Conservation (phyloP, 2,329 filamentous ascomycete genomes). For the Clonostachys rosea region DNA sequence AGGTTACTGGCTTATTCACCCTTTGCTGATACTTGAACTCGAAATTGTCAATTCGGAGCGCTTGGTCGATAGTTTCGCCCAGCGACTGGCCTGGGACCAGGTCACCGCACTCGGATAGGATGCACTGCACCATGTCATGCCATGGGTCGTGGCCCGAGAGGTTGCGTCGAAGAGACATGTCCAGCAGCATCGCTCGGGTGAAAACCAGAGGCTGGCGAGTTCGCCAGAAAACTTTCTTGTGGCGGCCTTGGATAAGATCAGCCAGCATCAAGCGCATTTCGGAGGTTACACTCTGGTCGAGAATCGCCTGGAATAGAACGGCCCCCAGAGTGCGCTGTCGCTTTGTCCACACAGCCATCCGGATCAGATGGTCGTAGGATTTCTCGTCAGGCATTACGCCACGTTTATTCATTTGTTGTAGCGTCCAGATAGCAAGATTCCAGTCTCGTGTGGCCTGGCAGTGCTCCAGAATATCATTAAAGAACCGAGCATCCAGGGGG, state of each 20-base stretch:
- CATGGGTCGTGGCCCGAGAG: too few species aligned
- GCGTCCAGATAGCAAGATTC: slow-evolving; percentile 21
- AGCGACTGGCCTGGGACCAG: background rate
- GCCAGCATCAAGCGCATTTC: slow-evolving; percentile 13
- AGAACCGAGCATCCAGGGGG: slow-evolving; percentile 19
- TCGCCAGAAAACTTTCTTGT: slow-evolving; percentile 17
- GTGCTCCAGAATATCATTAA: slow-evolving; percentile 30
- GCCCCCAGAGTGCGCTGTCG: slow-evolving; percentile 20
- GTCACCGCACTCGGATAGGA: background rate
- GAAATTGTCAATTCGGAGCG: background rate
- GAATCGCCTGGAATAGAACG: slow-evolving; percentile 23
- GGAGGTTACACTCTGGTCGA: slow-evolving; percentile 19
- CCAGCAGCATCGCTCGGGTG: slow-evolving; percentile 13
- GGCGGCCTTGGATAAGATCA: slow-evolving; percentile 14
- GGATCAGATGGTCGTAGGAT: slow-evolving; percentile 31
- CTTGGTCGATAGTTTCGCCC: background rate
- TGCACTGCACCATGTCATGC: background rate
- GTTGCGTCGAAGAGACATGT: slow-evolving; percentile 4
- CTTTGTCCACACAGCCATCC: slow-evolving; percentile 22
- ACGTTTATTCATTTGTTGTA: slow-evolving; percentile 13
- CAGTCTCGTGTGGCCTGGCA: slow-evolving; percentile 18
- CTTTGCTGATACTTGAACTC: too few species aligned
- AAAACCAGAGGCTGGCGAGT: slow-evolving; percentile 17
- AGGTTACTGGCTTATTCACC: too few species aligned
- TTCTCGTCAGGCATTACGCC: slow-evolving; percentile 15